Evolutionary conservation across 106 monocot genomes (phyloP).

Genomic region (Chionographis japonica): DNA sequence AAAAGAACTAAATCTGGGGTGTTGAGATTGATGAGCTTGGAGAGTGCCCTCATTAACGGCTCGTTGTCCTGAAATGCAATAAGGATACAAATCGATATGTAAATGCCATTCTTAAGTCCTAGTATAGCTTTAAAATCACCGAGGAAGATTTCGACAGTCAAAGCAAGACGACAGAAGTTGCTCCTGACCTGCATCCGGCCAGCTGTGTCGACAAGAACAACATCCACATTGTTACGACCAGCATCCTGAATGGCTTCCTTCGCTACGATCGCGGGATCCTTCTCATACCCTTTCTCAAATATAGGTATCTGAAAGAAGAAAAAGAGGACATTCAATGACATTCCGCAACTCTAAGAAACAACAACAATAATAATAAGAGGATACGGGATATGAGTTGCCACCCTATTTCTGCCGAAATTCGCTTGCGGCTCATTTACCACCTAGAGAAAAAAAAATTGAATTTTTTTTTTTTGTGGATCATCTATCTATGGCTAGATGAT

Average conservation of each 20-base stretch:
- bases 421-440: too few species aligned
- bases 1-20: conserved; percentile 93
- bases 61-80: conserved; percentile 78
- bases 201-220: conserved; percentile 98
- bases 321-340: background rate
- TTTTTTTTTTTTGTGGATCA: too few species aligned
- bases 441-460: too few species aligned
- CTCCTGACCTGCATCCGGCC: conserved; percentile 87
- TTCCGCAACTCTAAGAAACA: too few species aligned
- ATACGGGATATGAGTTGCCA: too few species aligned
- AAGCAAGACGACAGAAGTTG: background rate
- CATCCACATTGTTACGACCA: conserved; percentile 72
- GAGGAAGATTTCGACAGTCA: too few species aligned
- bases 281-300: conserved; percentile 98
- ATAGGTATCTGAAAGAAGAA: conserved; percentile 74
- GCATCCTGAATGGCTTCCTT: conserved; percentile 96
- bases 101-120: background rate
- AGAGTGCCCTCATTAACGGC: conserved; percentile 93
- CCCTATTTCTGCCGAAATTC: too few species aligned
- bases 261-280: conserved; percentile 96
- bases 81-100: background rate
- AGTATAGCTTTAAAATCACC: too few species aligned
- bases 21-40: conserved; percentile 97
- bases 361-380: too few species aligned
- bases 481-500: too few species aligned